Evolutionary conservation across 805 yeast species (phyloP), one percentile per base, ranked within the genome.

Genomic region (Brettanomyces bruxellensis): DNA sequence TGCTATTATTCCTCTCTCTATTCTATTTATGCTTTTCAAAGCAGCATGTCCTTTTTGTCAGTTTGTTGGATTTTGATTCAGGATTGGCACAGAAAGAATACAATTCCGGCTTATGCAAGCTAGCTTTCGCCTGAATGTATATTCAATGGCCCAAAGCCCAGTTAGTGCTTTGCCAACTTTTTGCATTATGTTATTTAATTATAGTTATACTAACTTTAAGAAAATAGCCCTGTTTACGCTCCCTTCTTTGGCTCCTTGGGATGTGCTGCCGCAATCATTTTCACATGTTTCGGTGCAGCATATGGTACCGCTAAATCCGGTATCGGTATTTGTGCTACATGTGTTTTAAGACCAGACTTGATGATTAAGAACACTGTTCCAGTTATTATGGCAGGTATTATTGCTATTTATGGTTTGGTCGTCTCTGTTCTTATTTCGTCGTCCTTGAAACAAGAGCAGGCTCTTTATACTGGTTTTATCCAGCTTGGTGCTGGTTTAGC

Each of bases 231-330:
- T 60, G 87, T 81, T 64, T 81, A 81, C 63, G 86, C 86, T 61
- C 99, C 99, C 67, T 93, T 93, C 78, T 93, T 93, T 70, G 99
- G 99, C 63, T 91, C 97, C 57, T 87, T 93, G 65, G 99, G 99
- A 67, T 95, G 99, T 78, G 95, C 99, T 49, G 88, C 98, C 46
- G 97, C 99, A 68, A 93, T 93, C 65, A 88, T 95, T 64, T 93
- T 93, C 81, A 90, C 99, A 68, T 88, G 96, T 66, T 88, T 90
- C 67, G 99, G 99, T 75, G 98, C 99, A 62, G 87, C 96, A 48
- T 90, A 90, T 71, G 99, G 99, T 75, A 91, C 98, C 55, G 99
- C 99, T 64, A 91, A 91, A 72, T 86, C 96, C 25, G 99, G 99
- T 75, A 96, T 93, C 55, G 99, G 98, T 81, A 90, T 91, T 66